Base-by-base conservation (phyloP, 768 basidiomycete genomes). In the Amanita phalloides region DNA sequence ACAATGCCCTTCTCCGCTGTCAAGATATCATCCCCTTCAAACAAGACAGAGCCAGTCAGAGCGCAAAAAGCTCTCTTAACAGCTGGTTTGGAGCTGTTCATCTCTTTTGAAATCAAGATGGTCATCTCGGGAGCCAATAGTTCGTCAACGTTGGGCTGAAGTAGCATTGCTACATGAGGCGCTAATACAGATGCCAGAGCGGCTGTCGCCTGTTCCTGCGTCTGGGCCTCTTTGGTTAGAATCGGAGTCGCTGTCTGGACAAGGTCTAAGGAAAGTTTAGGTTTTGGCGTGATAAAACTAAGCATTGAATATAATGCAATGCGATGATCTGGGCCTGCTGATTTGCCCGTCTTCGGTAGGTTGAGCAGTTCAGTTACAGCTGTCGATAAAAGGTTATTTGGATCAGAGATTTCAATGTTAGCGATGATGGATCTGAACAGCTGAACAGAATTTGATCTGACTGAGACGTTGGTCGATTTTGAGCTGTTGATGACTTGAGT, bases 301-400 rank as follows among this genome's bases (percentile, higher is more conserved):
- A 92, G 72, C 82, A 98, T 90, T 1, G 79, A 74, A 66, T 90
- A 94, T 7, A 98, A 71, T 0, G 85, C 72, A 4, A 82, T 64
- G 14, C 94, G 82, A 62, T 98, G 92, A 51, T 95, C 95, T 2
- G 87, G 77, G 1, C 91, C 90, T 0, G 83, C 69, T 0, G 92
- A 89, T 71, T 96, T 99, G 20, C 90, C 87, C 0, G 82, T 65
- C 58, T 85, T 83, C 1, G 91, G 87, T 0, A 91, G 72, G n/a
- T 70, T 68, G 8, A 92, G 68, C 4, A 92, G 64, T 55, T 95
- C 90, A 7, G 70, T 70, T 2, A 82, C 74, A 9, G 81, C 74
- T 1, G 70, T 55, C 5, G 71, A 68, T 8, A 72, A 58, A 21
- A 75, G 70, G 4, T 69, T 67, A 10, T 71, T 55, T 6, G 68